These are phyloP conservation scores for Bidens hawaiensis DNA, from an alignment of 140 eudicot species.

Conservation along the genomic window DNA sequence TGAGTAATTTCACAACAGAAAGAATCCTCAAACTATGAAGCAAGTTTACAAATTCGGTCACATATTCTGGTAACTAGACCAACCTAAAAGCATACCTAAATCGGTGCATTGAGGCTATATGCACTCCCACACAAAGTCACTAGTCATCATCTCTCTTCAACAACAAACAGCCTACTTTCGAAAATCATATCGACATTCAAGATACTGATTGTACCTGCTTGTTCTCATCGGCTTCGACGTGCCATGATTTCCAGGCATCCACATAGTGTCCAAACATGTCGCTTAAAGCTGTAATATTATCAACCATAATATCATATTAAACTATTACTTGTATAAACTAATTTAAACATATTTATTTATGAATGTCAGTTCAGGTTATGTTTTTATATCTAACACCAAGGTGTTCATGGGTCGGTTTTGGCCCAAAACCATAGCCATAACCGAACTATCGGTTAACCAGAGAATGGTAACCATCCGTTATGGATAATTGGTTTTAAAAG, in stretches of 20 bases:
- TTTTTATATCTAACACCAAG: neutral
- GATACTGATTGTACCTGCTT: conserved; percentile 25
- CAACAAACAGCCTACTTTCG: neutral
- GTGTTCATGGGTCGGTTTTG: no score
- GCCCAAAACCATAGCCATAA: no score
- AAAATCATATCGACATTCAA: conserved; percentile 9
- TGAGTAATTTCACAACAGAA: neutral
- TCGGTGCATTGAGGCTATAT: conserved; percentile 17
- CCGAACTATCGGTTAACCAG: no score
- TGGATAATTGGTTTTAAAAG: no score
- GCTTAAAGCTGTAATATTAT: conserved; percentile 33
- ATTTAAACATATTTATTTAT: neutral
- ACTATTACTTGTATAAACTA: no score
- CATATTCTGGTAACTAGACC: neutral
- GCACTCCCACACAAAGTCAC: conserved; percentile 12
- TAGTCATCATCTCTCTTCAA: conserved; percentile 8
- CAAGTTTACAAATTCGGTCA: conserved; percentile 11
- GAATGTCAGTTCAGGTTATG: neutral
- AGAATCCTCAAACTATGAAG: neutral
- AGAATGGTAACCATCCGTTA: no score
- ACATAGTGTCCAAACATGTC: conserved; percentile 53
- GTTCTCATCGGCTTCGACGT: conserved; percentile 44
- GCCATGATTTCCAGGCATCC: conserved; percentile 64
- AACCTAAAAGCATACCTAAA: conserved; percentile 6
- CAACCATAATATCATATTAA: neutral